Conservation (phyloP, 1,284 basidiomycete species). For the Pseudozyma tsukubaensis region DNA sequence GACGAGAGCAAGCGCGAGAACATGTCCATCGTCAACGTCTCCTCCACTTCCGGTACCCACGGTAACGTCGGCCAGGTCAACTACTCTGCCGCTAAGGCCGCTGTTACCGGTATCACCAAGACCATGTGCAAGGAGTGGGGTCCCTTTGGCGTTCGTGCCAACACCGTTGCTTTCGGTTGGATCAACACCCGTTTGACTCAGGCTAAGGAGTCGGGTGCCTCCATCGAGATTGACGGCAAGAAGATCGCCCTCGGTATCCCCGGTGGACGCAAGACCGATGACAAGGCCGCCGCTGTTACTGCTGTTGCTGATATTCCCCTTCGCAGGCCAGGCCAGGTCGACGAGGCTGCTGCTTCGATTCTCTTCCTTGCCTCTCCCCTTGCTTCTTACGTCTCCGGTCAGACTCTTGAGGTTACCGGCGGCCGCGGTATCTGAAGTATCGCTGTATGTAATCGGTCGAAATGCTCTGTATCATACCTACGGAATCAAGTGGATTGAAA, state of each 20-base stretch:
- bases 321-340: constrained; percentile 78
- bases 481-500: too few relatives aligned
- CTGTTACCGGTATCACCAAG: constrained; percentile 77
- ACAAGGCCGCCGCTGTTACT: constrained; percentile 71
- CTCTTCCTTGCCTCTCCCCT: constrained; percentile 75
- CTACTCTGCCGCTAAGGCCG: constrained; percentile 71
- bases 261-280: constrained; percentile 72
- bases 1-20: constrained; percentile 74
- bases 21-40: constrained; percentile 70
- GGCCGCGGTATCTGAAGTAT: constrained; percentile 55
- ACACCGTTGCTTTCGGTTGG: constrained; percentile 82
- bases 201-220: constrained; percentile 80
- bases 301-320: constrained; percentile 77
- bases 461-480: background rate
- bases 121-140: constrained; percentile 91
- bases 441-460: background rate
- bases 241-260: constrained; percentile 79
- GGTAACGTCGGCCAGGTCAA: constrained; percentile 80
- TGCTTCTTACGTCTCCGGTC: constrained; percentile 82
- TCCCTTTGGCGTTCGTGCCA: constrained; percentile 77
- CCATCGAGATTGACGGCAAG: constrained; percentile 84
- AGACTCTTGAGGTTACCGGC: constrained; percentile 74
- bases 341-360: constrained; percentile 78
- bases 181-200: constrained; percentile 78
- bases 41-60: constrained; percentile 57